Percentiles rank a stretch among this genome's conserved stretches.
Conservation (phyloP, 1,139 yeast species). For the Sugiyamaella pinicola region DNA sequence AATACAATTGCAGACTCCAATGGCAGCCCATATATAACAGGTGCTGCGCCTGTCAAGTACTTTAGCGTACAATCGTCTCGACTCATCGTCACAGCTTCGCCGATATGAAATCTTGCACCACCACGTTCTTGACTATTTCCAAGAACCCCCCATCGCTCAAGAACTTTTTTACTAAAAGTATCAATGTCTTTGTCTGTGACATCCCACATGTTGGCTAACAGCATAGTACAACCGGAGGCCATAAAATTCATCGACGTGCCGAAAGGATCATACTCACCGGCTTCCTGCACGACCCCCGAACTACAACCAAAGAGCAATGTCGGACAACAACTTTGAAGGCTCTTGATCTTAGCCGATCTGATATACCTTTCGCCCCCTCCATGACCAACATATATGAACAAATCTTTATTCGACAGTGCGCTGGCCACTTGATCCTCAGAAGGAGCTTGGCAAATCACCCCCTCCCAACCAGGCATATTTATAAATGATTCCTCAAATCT, state of each 20-base stretch:
- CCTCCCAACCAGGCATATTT: slow-evolving; percentile 52
- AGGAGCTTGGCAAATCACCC: slow-evolving; percentile 60
- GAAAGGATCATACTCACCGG: slow-evolving; percentile 67
- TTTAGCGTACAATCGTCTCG: slow-evolving; percentile 65
- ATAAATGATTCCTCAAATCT: slow-evolving; percentile 55
- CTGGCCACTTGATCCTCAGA: slow-evolving; percentile 51
- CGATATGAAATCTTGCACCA: slow-evolving; percentile 23
- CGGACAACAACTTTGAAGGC: slow-evolving; percentile 57
- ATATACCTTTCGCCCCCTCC: slow-evolving; percentile 92
- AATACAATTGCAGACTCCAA: slow-evolving; percentile 33
- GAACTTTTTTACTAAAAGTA: slow-evolving; percentile 61
- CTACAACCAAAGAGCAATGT: slow-evolving; percentile 87
- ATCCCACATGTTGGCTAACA: slow-evolving; percentile 90
- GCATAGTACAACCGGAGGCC: slow-evolving; percentile 78
- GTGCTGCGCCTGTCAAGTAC: slow-evolving; percentile 79
- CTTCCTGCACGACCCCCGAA: slow-evolving; percentile 66
- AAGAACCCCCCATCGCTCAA: slow-evolving; percentile 64
- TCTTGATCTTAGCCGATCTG: slow-evolving; percentile 52
- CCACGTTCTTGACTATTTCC: slow-evolving; percentile 39
- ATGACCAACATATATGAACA: slow-evolving; percentile 88
- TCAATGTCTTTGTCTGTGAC: slow-evolving; percentile 97
- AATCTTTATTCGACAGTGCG: slow-evolving; percentile 47
- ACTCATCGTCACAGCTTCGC: slow-evolving; percentile 58
- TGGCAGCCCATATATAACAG: slow-evolving; percentile 78
- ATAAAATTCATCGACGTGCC: slow-evolving; percentile 80